These are phyloP conservation scores for Crotalaria pallida DNA, from an alignment of 306 rosid species.

Conservation along the genomic window DNA sequence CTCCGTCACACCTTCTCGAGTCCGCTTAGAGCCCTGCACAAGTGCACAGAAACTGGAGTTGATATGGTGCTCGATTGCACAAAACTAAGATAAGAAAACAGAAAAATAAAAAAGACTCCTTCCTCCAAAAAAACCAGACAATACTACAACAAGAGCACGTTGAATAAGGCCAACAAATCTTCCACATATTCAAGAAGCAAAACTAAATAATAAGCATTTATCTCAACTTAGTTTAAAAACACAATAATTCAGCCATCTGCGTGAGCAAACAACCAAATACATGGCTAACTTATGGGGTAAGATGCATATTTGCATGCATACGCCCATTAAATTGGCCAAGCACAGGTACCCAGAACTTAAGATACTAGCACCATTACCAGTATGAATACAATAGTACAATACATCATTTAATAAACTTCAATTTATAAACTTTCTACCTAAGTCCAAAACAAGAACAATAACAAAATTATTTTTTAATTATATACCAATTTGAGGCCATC, in stretches of 20 bases:
- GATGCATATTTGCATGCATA: not conserved
- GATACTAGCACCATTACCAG: not conserved
- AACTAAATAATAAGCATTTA: not conserved
- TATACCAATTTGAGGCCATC: conserved; percentile 75
- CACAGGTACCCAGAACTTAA: not conserved
- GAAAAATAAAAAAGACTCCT: not conserved
- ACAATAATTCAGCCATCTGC: not conserved
- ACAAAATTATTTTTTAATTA: not conserved
- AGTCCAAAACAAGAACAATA: not conserved
- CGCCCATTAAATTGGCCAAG: not conserved
- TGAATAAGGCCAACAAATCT: not conserved
- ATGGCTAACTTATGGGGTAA: not conserved
- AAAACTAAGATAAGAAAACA: conserved; percentile 14
- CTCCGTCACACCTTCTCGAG: conserved; percentile 64
- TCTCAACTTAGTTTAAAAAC: not conserved
- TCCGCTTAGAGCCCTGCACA: conserved; percentile 74
- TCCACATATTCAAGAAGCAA: not conserved
- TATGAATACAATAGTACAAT: not conserved
- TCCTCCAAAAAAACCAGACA: not conserved
- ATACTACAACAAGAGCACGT: not conserved
- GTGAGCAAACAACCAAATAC: not conserved
- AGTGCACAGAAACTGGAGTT: conserved; percentile 21
- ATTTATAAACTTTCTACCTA: not conserved
- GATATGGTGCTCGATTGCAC: conserved; percentile 6
- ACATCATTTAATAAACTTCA: not conserved